Base-by-base conservation (phyloP, 2,329 filamentous ascomycete genomes). In the Trichophyton equinum region DNA sequence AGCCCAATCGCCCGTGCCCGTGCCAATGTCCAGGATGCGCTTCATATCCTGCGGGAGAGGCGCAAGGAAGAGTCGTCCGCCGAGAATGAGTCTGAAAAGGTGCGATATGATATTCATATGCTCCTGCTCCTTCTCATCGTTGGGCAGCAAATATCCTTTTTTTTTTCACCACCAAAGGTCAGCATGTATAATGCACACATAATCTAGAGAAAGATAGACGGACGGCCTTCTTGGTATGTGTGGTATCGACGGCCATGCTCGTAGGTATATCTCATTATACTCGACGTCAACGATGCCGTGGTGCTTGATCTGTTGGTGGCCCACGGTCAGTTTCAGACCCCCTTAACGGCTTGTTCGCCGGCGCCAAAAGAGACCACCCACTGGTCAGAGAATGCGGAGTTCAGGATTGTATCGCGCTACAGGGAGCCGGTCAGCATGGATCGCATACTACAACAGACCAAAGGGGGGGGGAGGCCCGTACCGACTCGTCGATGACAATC, bases 11-110 rank as follows among this genome's bases (percentile, higher is more conserved):
- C 65, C 66, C 1, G 57, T 62, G 13, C 79, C 79, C 0, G 79
- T 81, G 3, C 79, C 80, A n/a, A 81, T 68, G 66, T 82, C 80
- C 4, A 82, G 71, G n/a, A 77, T 75, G 30, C 74, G 70, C 40
- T 71, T 71, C 0, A 75, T 74, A 4, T 68, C 62, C 6, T 65
- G 55, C n/a, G 61, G 59, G 20, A 76, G 64, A 1, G 75, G 75
- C 2, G 75, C 74, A 15, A 72, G 67, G 56, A 67, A 70, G 1
- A 77, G 70, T 15, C 69, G 67, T 11, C 73, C 69, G 25, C 70
- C 69, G 18, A 77, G 62, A 0, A 70, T 65, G 6, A 75, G 71
- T 22, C 71, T 72, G 57, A 71, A 70, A 60, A 76, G 65, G 27
- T 71, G 69, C 59, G 74, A 70, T n/a, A 73, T 65, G 13, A 74